Base-by-base conservation (phyloP, 192 early-diverging fungal genomes). In the Backusella luteola region DNA sequence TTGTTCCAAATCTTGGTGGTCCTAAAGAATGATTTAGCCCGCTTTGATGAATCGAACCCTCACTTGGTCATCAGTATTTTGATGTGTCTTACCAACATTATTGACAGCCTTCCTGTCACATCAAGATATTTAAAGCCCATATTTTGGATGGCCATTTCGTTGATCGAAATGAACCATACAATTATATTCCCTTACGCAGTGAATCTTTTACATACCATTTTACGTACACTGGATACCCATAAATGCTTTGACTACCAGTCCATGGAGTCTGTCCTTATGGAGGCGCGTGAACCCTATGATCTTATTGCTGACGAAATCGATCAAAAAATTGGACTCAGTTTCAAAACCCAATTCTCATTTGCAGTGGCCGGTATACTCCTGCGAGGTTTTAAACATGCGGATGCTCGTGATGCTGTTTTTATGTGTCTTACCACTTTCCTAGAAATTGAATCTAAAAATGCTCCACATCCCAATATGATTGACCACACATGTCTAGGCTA, bases 1-100 rank as follows among this genome's bases (percentile, higher is more conserved):
- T 73, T 97, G 14, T 98, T 95, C 80, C 95, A 96, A 85, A 95
- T 94, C 26, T 83, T 97, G 14, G 92, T 93, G 1, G 92, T 96
- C 0, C 80, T 98, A 52, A 89, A 92, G 32, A 92, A 92, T 1
- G 94, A 95, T 0, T 85, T 98, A 42, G 87, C 85, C 29, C 83
- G 89, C 49, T 94, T 93, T 84, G 93, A 93, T 46, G 92, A 96
- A 49, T 88, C 86, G 0, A 92, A 96, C 71, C 85, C 86, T 66
- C 85, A 86, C 34, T 81, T 97, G 78, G 89, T 95, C 8, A 87
- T 93, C 39, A 93, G 92, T 67, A 96, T 97, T 78, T 83, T 95
- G 42, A 92, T 94, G 85, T 95, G 94, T 73, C 81, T 97, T 23
- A 93, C 88, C 41, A 94, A 90, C 77, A 93, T 98, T 79, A 92